Conservation (phyloP, 2,329 filamentous ascomycete genomes). For the Triangularia setosa region DNA sequence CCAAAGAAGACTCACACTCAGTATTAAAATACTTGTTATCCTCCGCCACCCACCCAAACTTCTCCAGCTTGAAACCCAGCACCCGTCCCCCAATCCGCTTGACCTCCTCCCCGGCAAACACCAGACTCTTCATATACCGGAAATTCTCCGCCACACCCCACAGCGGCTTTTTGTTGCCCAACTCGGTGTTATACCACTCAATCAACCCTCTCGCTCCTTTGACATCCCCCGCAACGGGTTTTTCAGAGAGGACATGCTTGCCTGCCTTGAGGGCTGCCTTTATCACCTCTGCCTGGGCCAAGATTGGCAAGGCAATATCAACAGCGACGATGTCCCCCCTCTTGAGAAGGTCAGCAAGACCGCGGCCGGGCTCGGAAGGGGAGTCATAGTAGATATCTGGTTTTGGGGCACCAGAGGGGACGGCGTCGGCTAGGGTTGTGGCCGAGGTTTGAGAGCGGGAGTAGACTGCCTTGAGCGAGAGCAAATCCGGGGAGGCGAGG, state of each 20-base stretch:
- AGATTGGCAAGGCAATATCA: constrained; percentile 60
- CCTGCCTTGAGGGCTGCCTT: constrained; percentile 57
- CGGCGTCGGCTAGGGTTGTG: constrained; percentile 36
- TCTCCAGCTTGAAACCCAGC: constrained; percentile 37
- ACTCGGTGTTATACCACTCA: constrained; percentile 28
- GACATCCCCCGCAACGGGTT: constrained; percentile 60
- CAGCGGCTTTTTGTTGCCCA: constrained; percentile 31
- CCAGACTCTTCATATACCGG: constrained; percentile 48
- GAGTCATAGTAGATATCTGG: constrained; percentile 57
- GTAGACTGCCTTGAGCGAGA: constrained; percentile 62
- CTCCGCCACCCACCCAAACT: constrained; percentile 41
- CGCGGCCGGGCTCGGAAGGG: constrained; percentile 39
- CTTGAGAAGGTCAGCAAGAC: constrained; percentile 48
- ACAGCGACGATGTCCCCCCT: constrained; percentile 53
- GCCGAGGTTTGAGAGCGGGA: constrained; percentile 59
- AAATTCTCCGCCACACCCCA: constrained; percentile 71
- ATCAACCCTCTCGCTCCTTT: constrained; percentile 27
- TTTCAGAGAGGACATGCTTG: constrained; percentile 68
- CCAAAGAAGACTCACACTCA: constrained; percentile 31
- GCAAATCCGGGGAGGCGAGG: constrained; percentile 39
- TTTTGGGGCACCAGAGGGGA: constrained; percentile 12
- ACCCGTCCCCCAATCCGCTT: constrained; percentile 29
- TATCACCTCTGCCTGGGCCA: constrained; percentile 55
- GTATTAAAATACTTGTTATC: constrained; percentile 49
- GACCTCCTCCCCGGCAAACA: constrained; percentile 24